phyloP scores from a whole-genome alignment of 176 grass and related monocot species.

The Canna indica region DNA sequence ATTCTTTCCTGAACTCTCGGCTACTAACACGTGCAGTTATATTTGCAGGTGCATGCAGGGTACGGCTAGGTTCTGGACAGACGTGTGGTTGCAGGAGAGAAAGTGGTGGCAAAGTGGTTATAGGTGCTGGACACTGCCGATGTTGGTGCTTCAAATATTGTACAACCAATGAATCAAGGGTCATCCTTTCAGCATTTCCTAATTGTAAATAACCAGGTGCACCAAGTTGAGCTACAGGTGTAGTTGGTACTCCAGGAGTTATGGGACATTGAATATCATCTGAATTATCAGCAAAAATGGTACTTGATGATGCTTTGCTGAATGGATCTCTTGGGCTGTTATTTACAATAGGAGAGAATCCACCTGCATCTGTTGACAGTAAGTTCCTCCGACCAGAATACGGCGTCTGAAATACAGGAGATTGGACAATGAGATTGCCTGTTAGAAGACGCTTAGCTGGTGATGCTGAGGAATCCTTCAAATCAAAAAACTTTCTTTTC shows the following conservation, averaged over 20 bases:
- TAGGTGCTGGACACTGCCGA: constrained; percentile 80
- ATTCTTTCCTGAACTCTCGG: constrained; percentile 70
- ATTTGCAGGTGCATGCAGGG: constrained; percentile 72
- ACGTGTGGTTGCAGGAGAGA: constrained; percentile 83
- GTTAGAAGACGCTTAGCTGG: constrained; percentile 41
- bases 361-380: constrained; percentile 16
- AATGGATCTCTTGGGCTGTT: constrained; percentile 10
- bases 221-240: constrained; percentile 11
- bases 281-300: constrained; percentile 41
- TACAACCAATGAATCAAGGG: constrained; percentile 85
- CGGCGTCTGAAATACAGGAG: constrained; percentile 65
- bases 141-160: constrained; percentile 98
- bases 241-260: constrained; percentile 41
- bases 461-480: constrained; percentile 39
- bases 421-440: constrained; percentile 43
- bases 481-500: constrained; percentile 71
- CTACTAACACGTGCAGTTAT: constrained; percentile 58
- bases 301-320: constrained; percentile 49
- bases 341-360: constrained; percentile 50
- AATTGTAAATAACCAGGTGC: constrained; percentile 30
- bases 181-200: constrained; percentile 66
- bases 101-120: constrained; percentile 92
- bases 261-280: constrained; percentile 44
- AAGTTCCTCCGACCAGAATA: constrained; percentile 44
- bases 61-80: constrained; percentile 82